Percentiles rank a stretch among this genome's conserved stretches.
These are phyloP conservation scores for Dispira simplex DNA, from an alignment of 192 early-diverging fungal species.

Conservation along the genomic window DNA sequence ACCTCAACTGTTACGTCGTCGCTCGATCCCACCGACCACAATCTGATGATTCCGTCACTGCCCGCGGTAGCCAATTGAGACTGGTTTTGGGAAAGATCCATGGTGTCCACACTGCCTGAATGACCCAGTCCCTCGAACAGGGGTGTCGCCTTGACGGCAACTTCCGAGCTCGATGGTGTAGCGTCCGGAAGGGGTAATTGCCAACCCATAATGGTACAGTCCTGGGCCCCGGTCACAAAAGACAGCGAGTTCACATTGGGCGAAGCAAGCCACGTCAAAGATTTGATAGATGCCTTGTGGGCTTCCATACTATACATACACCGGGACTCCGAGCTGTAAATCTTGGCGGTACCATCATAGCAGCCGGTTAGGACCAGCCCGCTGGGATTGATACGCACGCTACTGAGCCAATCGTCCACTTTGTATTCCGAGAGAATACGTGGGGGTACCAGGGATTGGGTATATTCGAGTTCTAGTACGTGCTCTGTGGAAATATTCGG, in stretches of 20 bases:
- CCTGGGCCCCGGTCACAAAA: conserved; percentile 1
- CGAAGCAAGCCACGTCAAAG: background rate
- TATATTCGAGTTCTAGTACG: conserved; percentile 74
- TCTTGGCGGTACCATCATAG: conserved; percentile 9
- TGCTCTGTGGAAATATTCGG: conserved; percentile 37
- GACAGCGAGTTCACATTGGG: background rate
- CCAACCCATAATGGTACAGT: conserved; percentile 5
- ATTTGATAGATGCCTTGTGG: conserved; percentile 1
- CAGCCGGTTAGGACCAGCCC: background rate
- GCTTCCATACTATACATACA: background rate
- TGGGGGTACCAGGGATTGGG: conserved; percentile 84
- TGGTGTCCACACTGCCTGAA: conserved; percentile 59
- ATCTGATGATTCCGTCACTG: conserved; percentile 56
- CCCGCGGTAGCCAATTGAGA: conserved; percentile 34
- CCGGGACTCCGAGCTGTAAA: background rate
- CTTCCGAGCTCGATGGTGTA: conserved; percentile 20
- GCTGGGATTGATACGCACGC: conserved; percentile 24
- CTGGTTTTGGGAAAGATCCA: conserved; percentile 38
- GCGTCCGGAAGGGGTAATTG: background rate
- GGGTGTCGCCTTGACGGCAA: conserved; percentile 17
- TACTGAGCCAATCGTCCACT: conserved; percentile 94
- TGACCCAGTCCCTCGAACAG: conserved; percentile 67
- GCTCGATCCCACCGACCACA: conserved; percentile 54
- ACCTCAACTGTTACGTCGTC: conserved; percentile 21
- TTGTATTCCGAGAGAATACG: conserved; percentile 56